Base-by-base conservation (phyloP, 2,329 filamentous ascomycete genomes). In the Stemphylium vesicarium region DNA sequence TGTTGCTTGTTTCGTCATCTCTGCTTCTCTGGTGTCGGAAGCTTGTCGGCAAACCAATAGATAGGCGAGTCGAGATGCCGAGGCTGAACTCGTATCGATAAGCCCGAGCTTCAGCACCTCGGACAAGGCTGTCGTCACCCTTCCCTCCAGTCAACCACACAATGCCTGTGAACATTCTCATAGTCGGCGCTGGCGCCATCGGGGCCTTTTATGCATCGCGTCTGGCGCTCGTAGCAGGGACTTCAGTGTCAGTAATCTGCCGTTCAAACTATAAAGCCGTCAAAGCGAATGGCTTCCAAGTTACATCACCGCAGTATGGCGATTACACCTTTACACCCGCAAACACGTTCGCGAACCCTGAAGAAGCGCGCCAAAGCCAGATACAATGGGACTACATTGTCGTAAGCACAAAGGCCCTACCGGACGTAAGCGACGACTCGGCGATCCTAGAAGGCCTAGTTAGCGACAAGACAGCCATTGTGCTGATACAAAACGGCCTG, bases 161-260 rank as follows among this genome's bases (percentile, higher is more conserved):
- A 16, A 74, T 75, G 72, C 57, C 74, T 32, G 77, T 82, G 22
- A 81, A 87, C 60, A 78, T 89, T 51, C 81, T 90, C 52, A 87
- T 90, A 62, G 83, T 90, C 54, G 88, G 88, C 69, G 88, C 87
- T 18, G 88, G 88, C 61, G 88, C 88, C 57, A 86, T 91, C 37
- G 88, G 88, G 50, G 88, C 86, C 50, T 90, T 90, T 77, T 90
- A 90, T 66, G 88, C 86, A 41, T 89, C 87, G 6, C 81, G 88
- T 18, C 80, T 90, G 13, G 86, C 89, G 63, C 79, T 84, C 63
- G 84, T 84, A 9, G 62, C 68, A 2, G 81, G 83, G 50, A 78
- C 87, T 36, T 78, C 83, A 53, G 85, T 89, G 44, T 91, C 88
- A 4, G 84, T 90, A 39, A 85, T 90, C 49, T 90, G 88, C 60